Conservation (phyloP, 331 rosid species). For the Quercus phellos region DNA sequence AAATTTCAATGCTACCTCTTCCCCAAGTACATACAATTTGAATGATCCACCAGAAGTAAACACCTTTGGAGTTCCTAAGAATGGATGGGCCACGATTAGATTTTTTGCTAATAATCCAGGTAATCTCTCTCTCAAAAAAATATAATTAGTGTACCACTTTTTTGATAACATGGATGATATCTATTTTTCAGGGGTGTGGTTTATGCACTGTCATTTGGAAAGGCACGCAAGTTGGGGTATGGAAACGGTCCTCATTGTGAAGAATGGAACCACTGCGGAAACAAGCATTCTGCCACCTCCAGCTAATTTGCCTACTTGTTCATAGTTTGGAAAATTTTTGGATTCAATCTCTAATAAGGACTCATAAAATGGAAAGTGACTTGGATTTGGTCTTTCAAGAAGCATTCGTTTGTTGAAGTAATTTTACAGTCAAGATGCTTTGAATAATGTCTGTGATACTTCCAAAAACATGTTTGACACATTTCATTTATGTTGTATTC, state of each 20-base stretch:
- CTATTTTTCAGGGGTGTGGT: slow-evolving; percentile 4
- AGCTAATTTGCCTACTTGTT: background rate
- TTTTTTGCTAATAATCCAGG: slow-evolving; percentile 13
- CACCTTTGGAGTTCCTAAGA: slow-evolving; percentile 6
- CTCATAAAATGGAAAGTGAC: too few species aligned
- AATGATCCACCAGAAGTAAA: slow-evolving; percentile 6
- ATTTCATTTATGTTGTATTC: too few species aligned
- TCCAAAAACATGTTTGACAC: too few species aligned
- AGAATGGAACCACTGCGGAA: background rate
- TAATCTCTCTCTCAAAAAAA: background rate
- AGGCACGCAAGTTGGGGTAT: slow-evolving; percentile 11
- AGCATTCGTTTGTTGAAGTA: background rate
- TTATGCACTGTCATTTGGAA: slow-evolving; percentile 15
- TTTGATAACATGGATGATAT: background rate
- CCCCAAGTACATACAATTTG: background rate
- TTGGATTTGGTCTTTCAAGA: background rate
- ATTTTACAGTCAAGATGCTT: too few species aligned
- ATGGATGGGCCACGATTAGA: slow-evolving; percentile 5
- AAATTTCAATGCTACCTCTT: background rate
- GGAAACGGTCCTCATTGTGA: slow-evolving; percentile 6
- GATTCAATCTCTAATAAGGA: background rate
- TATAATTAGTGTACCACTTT: background rate
- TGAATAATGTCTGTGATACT: too few species aligned
- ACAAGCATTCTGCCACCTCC: slow-evolving; percentile 3
- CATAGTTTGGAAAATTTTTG: background rate